These are phyloP conservation scores for Euryodendron excelsum DNA, from an alignment of 148 eudicot species.

Conservation along the genomic window DNA sequence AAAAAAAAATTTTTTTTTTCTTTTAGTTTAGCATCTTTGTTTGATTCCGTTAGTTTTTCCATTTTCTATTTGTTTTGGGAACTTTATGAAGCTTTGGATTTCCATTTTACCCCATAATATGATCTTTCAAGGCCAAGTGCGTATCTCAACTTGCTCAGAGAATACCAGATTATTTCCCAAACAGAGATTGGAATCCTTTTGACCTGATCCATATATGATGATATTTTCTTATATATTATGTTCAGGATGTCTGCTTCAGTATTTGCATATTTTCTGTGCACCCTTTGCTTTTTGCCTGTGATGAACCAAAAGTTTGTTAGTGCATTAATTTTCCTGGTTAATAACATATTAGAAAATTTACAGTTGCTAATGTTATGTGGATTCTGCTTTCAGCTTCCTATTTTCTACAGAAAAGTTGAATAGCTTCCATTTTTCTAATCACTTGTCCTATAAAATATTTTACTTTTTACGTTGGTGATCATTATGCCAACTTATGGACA, in stretches of 20 bases:
- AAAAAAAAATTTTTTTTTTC: slow-evolving; percentile 7
- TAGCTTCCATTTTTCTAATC: no score
- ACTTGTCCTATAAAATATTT: no score
- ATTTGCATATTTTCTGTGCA: no score
- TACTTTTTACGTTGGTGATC: no score
- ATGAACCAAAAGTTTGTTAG: no score
- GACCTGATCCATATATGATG: not conserved
- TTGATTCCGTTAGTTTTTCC: slow-evolving; percentile 1
- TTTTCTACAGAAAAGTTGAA: no score
- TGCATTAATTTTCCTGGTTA: no score
- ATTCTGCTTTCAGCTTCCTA: no score
- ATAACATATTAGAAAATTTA: no score
- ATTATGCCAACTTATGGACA: no score
- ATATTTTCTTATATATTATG: not conserved
- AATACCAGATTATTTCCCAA: not conserved
- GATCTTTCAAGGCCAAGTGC: not conserved
- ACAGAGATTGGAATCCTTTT: not conserved
- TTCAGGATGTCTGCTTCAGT: not conserved
- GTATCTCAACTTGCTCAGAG: not conserved
- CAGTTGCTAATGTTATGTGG: no score
- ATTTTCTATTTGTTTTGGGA: not conserved
- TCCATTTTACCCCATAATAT: not conserved
- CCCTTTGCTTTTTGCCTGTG: no score
- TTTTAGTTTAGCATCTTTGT: not conserved
- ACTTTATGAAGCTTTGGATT: not conserved